These are phyloP conservation scores for Plasmodium knowlesi DNA, from an alignment of 169 alveolate genomes.

Conservation along the genomic window DNA sequence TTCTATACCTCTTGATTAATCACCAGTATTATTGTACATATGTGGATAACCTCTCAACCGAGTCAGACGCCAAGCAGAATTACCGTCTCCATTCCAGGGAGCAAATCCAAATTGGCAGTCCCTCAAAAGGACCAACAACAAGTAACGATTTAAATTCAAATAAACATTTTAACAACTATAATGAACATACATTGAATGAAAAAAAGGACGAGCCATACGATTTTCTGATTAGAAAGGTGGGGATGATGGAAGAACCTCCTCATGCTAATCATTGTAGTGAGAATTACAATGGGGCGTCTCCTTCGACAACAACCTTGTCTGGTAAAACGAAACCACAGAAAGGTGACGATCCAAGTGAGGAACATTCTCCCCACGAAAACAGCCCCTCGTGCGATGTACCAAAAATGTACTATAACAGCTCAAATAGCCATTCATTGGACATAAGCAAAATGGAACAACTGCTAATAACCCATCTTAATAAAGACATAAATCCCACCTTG, in stretches of 20 bases:
- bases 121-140: not conserved
- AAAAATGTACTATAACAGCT: not conserved
- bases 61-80: not conserved
- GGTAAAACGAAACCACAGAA: not conserved
- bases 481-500: conserved; percentile 42
- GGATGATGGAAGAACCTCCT: not conserved
- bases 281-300: not conserved
- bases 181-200: not conserved
- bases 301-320: not conserved
- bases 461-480: conserved; percentile 21
- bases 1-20: conserved; percentile 13
- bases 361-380: not conserved
- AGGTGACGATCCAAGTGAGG: not conserved
- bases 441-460: not conserved
- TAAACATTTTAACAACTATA: not conserved
- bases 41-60: not conserved
- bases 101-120: not conserved
- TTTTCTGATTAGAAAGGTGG: not conserved
- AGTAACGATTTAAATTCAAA: not conserved
- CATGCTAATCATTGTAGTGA: not conserved
- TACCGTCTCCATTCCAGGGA: not conserved
- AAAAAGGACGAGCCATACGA: not conserved
- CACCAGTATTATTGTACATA: not conserved
- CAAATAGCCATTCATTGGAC: not conserved
- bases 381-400: not conserved